phyloP scores from a whole-genome alignment of 2,329 filamentous ascomycete species.

The Didymella segeticola region DNA sequence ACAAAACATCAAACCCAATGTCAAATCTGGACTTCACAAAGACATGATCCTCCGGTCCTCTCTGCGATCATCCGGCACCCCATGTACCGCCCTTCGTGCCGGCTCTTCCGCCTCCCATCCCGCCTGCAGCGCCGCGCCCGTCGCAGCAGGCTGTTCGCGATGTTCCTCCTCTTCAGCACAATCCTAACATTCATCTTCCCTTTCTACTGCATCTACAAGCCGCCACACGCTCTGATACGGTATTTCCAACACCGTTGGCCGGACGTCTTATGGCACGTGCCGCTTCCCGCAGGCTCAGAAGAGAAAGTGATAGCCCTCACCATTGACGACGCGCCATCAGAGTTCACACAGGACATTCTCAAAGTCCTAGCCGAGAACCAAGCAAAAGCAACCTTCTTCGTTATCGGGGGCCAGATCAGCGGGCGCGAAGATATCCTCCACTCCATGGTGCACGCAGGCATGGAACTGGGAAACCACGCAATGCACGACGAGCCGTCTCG shows the following conservation, averaged over 20 bases:
- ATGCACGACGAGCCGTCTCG: slow-evolving; percentile 84
- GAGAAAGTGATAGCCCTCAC: slow-evolving; percentile 79
- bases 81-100: slow-evolving; percentile 39
- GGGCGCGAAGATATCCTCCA: slow-evolving; percentile 59
- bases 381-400: slow-evolving; percentile 83
- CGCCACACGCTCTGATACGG: slow-evolving; percentile 72
- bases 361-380: slow-evolving; percentile 68
- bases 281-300: slow-evolving; percentile 38
- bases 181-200: slow-evolving; percentile 41
- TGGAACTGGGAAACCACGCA: slow-evolving; percentile 80
- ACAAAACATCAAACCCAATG: neutral
- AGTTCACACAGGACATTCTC: slow-evolving; percentile 74
- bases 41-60: slow-evolving; percentile 2
- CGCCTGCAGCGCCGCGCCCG: slow-evolving; percentile 44
- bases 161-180: slow-evolving; percentile 41
- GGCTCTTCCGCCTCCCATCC: slow-evolving; percentile 46
- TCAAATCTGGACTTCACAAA: neutral
- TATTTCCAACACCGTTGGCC: slow-evolving; percentile 76
- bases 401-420: slow-evolving; percentile 79
- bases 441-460: slow-evolving; percentile 61
- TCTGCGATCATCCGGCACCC: slow-evolving; percentile 1
- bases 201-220: slow-evolving; percentile 79
- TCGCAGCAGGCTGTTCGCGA: slow-evolving; percentile 46
- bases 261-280: slow-evolving; percentile 78
- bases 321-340: slow-evolving; percentile 84